These are phyloP conservation scores for Exophiala xenobiotica DNA, from an alignment of 2,329 filamentous ascomycete species.

Conservation along the genomic window DNA sequence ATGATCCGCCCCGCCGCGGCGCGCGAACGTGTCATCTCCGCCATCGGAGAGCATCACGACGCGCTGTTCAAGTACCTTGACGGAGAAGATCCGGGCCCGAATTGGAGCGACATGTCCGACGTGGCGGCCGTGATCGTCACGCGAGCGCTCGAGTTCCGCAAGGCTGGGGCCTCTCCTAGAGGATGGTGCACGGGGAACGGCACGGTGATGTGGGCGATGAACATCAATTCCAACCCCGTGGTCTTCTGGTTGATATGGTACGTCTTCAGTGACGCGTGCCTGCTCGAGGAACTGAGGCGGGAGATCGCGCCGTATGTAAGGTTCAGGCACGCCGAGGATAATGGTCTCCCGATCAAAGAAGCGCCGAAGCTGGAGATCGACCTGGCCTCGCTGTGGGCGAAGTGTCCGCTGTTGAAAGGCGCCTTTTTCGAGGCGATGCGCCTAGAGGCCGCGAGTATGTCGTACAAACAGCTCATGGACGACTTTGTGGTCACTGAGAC, in stretches of 20 bases:
- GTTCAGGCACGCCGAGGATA: constrained; percentile 37
- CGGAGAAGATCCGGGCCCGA: constrained; percentile 43
- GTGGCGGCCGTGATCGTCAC: constrained; percentile 47
- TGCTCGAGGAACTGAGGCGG: constrained; percentile 44
- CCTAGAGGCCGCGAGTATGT: constrained; percentile 44
- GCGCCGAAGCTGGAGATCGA: constrained; percentile 45
- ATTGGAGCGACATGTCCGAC: constrained; percentile 51
- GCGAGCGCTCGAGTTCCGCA: constrained; percentile 43
- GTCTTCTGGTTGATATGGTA: constrained; percentile 54
- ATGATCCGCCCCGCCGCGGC: constrained; percentile 51
- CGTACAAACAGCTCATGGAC: constrained; percentile 42
- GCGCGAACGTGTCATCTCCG: constrained; percentile 42
- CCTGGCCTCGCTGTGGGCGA: constrained; percentile 40
- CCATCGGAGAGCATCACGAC: constrained; percentile 43
- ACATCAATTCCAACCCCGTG: constrained; percentile 53
- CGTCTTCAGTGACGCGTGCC: constrained; percentile 42
- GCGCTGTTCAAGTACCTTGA: constrained; percentile 45
- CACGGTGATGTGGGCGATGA: constrained; percentile 51
- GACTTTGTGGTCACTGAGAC: constrained; percentile 43
- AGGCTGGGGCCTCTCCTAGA: constrained; percentile 28
- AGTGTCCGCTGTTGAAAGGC: constrained; percentile 49
- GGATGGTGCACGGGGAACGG: constrained; percentile 44
- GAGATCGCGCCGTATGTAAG: constrained; percentile 48
- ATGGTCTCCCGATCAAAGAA: constrained; percentile 45
- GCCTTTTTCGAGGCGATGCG: constrained; percentile 49